Evolutionary conservation across 1,284 basidiomycete genomes (phyloP).

Genomic region (Meripilus lineatus): DNA sequence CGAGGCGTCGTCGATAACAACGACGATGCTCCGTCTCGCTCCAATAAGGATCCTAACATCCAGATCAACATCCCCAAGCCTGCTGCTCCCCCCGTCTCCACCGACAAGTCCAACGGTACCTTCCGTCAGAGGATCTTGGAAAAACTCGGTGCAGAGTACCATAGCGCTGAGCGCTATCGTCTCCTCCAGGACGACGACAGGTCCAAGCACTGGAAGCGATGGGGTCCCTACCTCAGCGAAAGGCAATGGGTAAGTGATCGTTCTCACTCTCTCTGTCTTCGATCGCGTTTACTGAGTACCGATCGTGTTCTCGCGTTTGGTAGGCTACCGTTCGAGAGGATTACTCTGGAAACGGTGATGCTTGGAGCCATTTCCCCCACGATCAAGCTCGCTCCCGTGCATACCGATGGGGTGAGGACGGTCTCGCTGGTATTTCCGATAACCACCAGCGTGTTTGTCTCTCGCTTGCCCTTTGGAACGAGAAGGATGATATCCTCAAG

Average conservation of each 20-base stretch:
- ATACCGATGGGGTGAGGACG: constrained; percentile 98
- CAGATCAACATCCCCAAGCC: constrained; percentile 79
- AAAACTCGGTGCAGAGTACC: constrained; percentile 53
- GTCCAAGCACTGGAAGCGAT: constrained; percentile 90
- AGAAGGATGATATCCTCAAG: constrained; percentile 90
- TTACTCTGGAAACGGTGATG: constrained; percentile 94
- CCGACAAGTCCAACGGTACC: constrained; percentile 22
- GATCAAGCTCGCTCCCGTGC: constrained; percentile 91
- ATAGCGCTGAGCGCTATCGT: constrained; percentile 65
- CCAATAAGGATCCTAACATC: constrained; percentile 43
- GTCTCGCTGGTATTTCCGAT: constrained; percentile 93
- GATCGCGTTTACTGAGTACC: too few relatives aligned
- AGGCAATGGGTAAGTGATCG: constrained; percentile 84
- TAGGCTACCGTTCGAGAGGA: constrained; percentile 97
- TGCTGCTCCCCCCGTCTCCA: constrained; percentile 18
- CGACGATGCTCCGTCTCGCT: constrained; percentile 21
- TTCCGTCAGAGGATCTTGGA: constrained; percentile 62
- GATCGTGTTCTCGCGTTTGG: not conserved
- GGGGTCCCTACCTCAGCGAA: constrained; percentile 97
- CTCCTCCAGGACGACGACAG: constrained; percentile 67
- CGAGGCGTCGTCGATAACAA: constrained; percentile 34
- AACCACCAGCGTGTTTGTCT: constrained; percentile 95
- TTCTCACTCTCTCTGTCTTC: not conserved
- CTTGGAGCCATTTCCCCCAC: constrained; percentile 97
- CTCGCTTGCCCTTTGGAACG: constrained; percentile 92